phyloP scores from a whole-genome alignment of 2,329 filamentous ascomycete species.

The Cercospora zeina region DNA sequence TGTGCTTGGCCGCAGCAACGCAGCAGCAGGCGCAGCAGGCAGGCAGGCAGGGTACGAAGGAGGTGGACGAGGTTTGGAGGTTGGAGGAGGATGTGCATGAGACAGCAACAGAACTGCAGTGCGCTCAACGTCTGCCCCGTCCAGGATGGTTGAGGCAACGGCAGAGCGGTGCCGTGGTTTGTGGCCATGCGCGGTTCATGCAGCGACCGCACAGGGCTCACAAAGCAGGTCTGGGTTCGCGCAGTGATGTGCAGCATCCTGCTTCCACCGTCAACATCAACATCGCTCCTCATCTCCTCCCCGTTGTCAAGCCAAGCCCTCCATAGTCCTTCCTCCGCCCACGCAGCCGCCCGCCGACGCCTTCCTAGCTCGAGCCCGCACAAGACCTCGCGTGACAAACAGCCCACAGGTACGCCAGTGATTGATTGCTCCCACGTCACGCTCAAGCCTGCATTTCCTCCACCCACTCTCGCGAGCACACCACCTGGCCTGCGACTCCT shows the following conservation, averaged over 20 bases:
- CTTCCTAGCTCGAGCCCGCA: not conserved
- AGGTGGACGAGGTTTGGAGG: not conserved
- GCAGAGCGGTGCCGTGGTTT: conserved; percentile 14
- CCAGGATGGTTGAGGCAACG: conserved; percentile 10
- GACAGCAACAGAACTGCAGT: conserved; percentile 10
- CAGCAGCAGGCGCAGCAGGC: too few species aligned
- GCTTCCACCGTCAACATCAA: not conserved
- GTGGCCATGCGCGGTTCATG: not conserved
- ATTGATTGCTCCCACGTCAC: not conserved
- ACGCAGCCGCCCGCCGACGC: not conserved
- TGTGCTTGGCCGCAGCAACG: not conserved
- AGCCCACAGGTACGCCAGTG: conserved; percentile 12
- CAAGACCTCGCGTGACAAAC: conserved; percentile 9
- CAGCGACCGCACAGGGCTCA: not conserved
- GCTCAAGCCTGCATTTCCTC: not conserved
- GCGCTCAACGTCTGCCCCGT: conserved; percentile 9
- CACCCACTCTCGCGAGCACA: not conserved
- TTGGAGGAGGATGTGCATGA: not conserved
- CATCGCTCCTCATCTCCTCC: not conserved
- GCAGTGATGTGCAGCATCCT: not conserved
- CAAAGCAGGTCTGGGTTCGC: too few species aligned
- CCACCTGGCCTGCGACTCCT: not conserved
- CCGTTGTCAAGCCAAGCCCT: not conserved
- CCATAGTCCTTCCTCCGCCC: not conserved
- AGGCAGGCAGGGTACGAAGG: not conserved